A percentile compares a stretch with the other conserved stretches of the same genome.
Evolutionary conservation across 352 stramenopile species (phyloP).

Genomic region (Globisporangium echinulatum): DNA sequence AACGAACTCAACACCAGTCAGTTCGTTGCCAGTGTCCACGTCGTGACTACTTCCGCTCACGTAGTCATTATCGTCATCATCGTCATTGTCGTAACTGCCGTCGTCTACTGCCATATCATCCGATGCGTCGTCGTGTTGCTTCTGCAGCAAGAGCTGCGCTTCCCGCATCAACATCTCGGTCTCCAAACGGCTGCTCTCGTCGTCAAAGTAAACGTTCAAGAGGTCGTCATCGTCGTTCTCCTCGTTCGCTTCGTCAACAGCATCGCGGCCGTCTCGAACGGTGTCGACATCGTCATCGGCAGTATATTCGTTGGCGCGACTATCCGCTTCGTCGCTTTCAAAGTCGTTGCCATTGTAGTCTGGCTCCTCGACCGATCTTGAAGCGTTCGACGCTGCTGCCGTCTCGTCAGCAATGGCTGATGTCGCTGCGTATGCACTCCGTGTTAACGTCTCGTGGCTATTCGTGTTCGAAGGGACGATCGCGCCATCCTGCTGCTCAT

Average conservation of each 20-base stretch:
- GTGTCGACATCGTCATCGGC: not conserved
- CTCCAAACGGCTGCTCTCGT: conserved; percentile 21
- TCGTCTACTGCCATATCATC: not conserved
- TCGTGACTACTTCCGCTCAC: not conserved
- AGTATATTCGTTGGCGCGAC: conserved; percentile 4
- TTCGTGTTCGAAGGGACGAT: not conserved
- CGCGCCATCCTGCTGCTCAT: not conserved
- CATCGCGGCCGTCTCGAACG: conserved; percentile 6
- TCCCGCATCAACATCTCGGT: conserved; percentile 36
- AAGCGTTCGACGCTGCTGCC: not conserved
- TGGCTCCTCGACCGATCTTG: conserved; percentile 9
- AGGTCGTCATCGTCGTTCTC: conserved; percentile 9
- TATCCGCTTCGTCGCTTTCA: conserved; percentile 4
- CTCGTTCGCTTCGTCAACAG: conserved; percentile 2
- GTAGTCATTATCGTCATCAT: not conserved
- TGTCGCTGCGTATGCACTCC: no score
- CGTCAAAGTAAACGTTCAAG: conserved; percentile 7
- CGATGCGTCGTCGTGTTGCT: conserved; percentile 7
- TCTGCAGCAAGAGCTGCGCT: conserved; percentile 25
- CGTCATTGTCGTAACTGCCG: no score
- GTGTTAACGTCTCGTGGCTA: no score
- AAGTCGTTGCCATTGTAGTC: conserved; percentile 12
- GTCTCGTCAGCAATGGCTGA: not conserved
- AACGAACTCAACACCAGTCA: not conserved
- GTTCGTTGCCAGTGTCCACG: not conserved